Conservation (phyloP, 2,329 filamentous ascomycete species). For the Rhexocercosporidium sp. region DNA sequence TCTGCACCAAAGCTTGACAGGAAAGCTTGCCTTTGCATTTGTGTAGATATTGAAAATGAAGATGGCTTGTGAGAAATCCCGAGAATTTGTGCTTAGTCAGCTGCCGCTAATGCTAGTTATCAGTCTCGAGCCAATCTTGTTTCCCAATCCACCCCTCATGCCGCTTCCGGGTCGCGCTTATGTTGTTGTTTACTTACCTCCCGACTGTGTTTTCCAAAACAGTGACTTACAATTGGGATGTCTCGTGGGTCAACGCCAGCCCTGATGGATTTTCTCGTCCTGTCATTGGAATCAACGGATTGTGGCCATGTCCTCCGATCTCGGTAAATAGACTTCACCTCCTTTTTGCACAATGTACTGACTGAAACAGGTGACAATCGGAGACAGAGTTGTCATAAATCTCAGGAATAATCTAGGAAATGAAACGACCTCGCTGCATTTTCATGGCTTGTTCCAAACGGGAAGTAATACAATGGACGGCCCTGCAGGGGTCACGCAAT, state of each 20-base stretch:
- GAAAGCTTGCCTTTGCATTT: background rate
- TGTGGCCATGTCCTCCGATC: constrained; percentile 62
- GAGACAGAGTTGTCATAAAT: constrained; percentile 56
- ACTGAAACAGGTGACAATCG: constrained; percentile 47
- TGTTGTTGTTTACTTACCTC: constrained; percentile 3
- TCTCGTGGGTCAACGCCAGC: constrained; percentile 45
- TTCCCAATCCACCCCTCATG: background rate
- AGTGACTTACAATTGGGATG: constrained; percentile 16
- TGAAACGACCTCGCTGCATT: constrained; percentile 57
- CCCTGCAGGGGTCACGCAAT: constrained; percentile 52
- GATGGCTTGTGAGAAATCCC: background rate
- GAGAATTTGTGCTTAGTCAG: background rate
- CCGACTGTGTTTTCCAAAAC: background rate
- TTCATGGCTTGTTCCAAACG: constrained; percentile 63
- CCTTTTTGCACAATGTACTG: background rate
- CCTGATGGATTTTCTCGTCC: constrained; percentile 49
- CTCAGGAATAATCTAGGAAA: constrained; percentile 55
- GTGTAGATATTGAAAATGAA: background rate
- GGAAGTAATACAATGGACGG: constrained; percentile 64
- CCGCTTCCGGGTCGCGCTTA: background rate
- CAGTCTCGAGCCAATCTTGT: background rate
- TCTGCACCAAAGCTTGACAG: background rate
- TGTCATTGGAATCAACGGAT: constrained; percentile 62
- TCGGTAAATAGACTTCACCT: background rate
- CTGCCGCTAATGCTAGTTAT: background rate